These are phyloP conservation scores for Xylaria polymorpha DNA, from an alignment of 2,329 filamentous ascomycete genomes.

Conservation along the genomic window DNA sequence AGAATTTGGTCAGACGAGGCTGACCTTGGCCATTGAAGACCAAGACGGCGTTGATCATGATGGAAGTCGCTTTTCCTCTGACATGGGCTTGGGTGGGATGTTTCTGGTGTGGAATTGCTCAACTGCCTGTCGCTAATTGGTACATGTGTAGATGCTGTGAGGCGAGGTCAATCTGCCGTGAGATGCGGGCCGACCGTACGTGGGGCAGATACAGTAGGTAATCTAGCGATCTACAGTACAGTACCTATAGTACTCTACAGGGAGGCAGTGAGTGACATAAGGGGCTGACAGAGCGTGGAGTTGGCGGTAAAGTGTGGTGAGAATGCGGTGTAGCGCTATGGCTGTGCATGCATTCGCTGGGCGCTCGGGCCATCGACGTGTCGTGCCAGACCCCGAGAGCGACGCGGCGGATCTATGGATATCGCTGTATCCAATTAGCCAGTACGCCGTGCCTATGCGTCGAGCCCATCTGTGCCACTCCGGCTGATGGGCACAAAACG, in stretches of 20 bases:
- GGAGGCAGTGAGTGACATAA: not conserved
- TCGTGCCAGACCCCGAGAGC: not conserved
- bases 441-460: not conserved
- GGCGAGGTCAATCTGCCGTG: constrained; percentile 19
- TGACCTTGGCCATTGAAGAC: constrained; percentile 99
- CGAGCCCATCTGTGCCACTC: not conserved
- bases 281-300: not conserved
- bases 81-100: constrained; percentile 21
- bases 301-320: constrained; percentile 23
- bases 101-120: constrained; percentile 8
- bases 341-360: constrained; percentile 22
- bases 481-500: constrained; percentile 20
- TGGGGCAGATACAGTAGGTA: constrained; percentile 31
- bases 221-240: not conserved
- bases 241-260: not conserved
- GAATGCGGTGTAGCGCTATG: constrained; percentile 26
- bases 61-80: constrained; percentile 37
- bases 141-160: constrained; percentile 11
- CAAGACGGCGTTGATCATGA: constrained; percentile 98
- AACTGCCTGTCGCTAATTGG: constrained; percentile 26
- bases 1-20: constrained; percentile 97
- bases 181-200: constrained; percentile 24
- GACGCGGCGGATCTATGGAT: not conserved
- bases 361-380: not conserved
- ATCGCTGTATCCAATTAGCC: constrained; percentile 14